Evolutionary conservation across 2,329 filamentous ascomycete genomes (phyloP).

Genomic region (Blastomyces emzantsi): DNA sequence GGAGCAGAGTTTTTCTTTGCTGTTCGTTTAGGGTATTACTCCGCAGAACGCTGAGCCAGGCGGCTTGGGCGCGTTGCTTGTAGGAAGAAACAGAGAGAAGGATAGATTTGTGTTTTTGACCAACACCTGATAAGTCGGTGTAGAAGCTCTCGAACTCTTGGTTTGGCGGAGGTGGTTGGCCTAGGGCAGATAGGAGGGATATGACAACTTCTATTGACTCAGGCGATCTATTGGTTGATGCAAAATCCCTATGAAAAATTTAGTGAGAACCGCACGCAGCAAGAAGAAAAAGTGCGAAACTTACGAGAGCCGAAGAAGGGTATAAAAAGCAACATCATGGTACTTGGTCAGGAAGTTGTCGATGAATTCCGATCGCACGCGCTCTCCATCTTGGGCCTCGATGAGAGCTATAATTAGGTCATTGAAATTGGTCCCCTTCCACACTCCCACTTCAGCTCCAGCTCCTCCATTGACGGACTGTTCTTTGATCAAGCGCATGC

Average conservation of each 20-base stretch:
- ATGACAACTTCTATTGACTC: conserved; percentile 30
- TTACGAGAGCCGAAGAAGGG: conserved; percentile 65
- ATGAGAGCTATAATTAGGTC: conserved; percentile 57
- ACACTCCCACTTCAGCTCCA: conserved; percentile 55
- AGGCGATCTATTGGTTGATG: conserved; percentile 21
- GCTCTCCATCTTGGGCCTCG: conserved; percentile 46
- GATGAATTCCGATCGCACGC: conserved; percentile 61
- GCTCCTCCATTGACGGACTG: conserved; percentile 52
- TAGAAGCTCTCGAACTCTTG: conserved; percentile 33
- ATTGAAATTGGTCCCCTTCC: conserved; percentile 59
- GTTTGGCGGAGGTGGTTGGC: conserved; percentile 52
- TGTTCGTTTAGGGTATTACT: conserved; percentile 54
- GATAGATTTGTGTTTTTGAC: conserved; percentile 53
- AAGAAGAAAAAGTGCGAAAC: conserved; percentile 24
- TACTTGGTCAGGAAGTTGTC: conserved; percentile 70
- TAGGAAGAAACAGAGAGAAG: conserved; percentile 59
- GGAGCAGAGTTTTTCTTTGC: conserved; percentile 70
- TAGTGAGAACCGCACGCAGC: not conserved
- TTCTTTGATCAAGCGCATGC: conserved; percentile 76
- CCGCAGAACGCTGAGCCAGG: conserved; percentile 72
- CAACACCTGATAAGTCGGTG: conserved; percentile 41
- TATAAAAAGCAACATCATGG: conserved; percentile 78
- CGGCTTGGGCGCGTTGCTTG: conserved; percentile 72
- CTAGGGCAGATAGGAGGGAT: conserved; percentile 43
- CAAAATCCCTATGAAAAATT: conserved; percentile 28